Evolutionary conservation across 2,329 filamentous ascomycete species (phyloP).

Genomic region (Ramularia endophylla): DNA sequence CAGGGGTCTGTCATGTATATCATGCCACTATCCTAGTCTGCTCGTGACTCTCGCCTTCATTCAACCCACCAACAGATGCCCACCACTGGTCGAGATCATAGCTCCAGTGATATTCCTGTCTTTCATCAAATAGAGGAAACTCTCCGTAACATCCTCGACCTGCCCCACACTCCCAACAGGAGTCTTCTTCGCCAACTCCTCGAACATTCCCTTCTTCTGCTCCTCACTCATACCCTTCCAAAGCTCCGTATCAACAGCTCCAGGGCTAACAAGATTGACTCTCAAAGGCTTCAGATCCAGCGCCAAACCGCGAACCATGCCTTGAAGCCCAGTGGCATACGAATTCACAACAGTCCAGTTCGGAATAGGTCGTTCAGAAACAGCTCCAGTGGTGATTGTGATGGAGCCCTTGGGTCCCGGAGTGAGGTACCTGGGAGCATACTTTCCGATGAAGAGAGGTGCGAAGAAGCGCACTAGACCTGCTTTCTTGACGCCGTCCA

Average conservation of each 20-base stretch:
- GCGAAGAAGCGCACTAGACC: constrained; percentile 48
- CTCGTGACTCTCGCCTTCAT: no score
- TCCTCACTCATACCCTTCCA: constrained; percentile 32
- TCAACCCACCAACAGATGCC: constrained; percentile 19
- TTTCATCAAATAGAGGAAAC: constrained; percentile 44
- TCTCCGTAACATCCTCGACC: constrained; percentile 42
- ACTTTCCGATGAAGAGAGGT: constrained; percentile 49
- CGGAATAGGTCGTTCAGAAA: constrained; percentile 46
- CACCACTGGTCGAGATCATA: constrained; percentile 35
- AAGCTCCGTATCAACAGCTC: constrained; percentile 42
- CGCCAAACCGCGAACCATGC: constrained; percentile 52
- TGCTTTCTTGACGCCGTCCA: constrained; percentile 36
- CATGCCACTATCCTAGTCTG: no score
- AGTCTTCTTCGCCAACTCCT: constrained; percentile 24
- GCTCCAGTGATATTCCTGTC: constrained; percentile 43
- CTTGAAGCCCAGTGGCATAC: constrained; percentile 47
- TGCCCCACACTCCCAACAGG: constrained; percentile 33
- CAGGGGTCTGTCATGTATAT: no score
- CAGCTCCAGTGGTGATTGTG: constrained; percentile 51
- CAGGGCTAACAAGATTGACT: constrained; percentile 58
- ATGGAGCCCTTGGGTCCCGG: constrained; percentile 42
- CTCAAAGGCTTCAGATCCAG: constrained; percentile 58
- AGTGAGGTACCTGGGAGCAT: constrained; percentile 41
- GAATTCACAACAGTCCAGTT: constrained; percentile 47
- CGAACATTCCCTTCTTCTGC: constrained; percentile 22